A percentile compares a stretch with the other conserved stretches of the same genome.
These are phyloP conservation scores for Xylaria sp. DNA, from an alignment of 2,329 filamentous ascomycete genomes.

Conservation along the genomic window DNA sequence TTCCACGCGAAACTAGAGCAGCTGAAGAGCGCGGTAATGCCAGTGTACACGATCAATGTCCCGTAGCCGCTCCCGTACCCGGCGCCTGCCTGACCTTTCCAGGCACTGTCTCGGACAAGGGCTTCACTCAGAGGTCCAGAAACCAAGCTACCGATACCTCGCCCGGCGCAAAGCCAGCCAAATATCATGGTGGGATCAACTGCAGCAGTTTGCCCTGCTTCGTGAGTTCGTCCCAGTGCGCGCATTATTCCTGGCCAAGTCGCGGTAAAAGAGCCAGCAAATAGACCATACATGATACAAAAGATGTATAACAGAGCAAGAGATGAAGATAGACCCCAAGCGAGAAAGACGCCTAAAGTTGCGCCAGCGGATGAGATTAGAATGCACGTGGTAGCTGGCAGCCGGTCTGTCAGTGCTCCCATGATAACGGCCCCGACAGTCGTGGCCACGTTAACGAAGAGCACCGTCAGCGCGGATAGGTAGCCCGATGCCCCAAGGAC, in stretches of 20 bases:
- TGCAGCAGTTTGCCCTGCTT: background rate
- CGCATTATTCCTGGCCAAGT: constrained; percentile 35
- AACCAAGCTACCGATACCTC: constrained; percentile 64
- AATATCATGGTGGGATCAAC: constrained; percentile 59
- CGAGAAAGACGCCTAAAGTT: constrained; percentile 53
- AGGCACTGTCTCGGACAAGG: constrained; percentile 53
- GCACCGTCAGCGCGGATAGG: constrained; percentile 53
- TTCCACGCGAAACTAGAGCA: constrained; percentile 50
- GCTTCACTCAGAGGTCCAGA: constrained; percentile 61
- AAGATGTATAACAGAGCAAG: constrained; percentile 55
- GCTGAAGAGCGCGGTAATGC: constrained; percentile 53
- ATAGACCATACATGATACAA: constrained; percentile 61
- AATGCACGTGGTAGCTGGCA: constrained; percentile 51
- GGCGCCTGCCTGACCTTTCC: constrained; percentile 44
- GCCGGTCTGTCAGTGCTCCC: constrained; percentile 54
- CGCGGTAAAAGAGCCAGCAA: constrained; percentile 50
- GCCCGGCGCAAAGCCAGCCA: constrained; percentile 59
- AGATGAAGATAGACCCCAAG: constrained; percentile 59
- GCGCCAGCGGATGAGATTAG: constrained; percentile 57
- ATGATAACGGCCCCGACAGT: constrained; percentile 53
- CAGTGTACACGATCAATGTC: constrained; percentile 58
- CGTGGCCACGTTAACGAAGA: constrained; percentile 54
- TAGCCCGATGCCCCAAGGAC: constrained; percentile 47
- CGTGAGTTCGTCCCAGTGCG: constrained; percentile 24
- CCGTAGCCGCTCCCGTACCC: constrained; percentile 58